These are phyloP conservation scores for Ganoderma resinaceum DNA, from an alignment of 1,284 basidiomycete genomes.

Conservation along the genomic window DNA sequence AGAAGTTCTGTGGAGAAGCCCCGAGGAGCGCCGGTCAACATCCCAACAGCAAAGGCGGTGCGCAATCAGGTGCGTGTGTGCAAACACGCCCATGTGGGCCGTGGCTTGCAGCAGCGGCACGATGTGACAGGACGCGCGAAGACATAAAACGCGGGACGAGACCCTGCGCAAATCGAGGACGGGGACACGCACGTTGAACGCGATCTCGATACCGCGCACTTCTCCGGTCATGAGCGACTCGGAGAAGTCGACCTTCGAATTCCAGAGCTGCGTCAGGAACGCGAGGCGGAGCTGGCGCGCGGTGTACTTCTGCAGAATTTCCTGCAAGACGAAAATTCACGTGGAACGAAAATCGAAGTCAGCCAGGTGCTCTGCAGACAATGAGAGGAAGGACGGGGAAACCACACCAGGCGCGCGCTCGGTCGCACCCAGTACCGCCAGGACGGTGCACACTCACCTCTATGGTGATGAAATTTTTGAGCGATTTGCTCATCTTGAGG, in stretches of 20 bases:
- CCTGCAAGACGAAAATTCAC: conserved; percentile 53
- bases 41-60: not conserved
- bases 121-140: not conserved
- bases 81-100: not conserved
- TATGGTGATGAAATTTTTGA: conserved; percentile 99
- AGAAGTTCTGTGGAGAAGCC: conserved; percentile 82
- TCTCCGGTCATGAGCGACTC: conserved; percentile 89
- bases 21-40: not conserved
- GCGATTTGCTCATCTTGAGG: conserved; percentile 98
- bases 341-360: conserved; percentile 2
- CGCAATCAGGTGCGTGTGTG: not conserved
- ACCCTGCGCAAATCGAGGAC: not conserved
- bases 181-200: conserved; percentile 78
- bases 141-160: not conserved
- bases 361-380: conserved; percentile 8
- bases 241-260: conserved; percentile 93
- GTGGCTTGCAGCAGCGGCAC: not conserved
- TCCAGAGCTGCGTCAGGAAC: conserved; percentile 94
- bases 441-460: conserved; percentile 65
- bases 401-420: not conserved
- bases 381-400: conserved; percentile 13
- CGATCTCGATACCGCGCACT: conserved; percentile 86
- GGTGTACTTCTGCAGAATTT: conserved; percentile 88
- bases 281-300: conserved; percentile 94
- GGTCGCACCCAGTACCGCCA: not conserved